phyloP scores from a whole-genome alignment of 1,284 basidiomycete species.

The Papiliotrema laurentii region DNA sequence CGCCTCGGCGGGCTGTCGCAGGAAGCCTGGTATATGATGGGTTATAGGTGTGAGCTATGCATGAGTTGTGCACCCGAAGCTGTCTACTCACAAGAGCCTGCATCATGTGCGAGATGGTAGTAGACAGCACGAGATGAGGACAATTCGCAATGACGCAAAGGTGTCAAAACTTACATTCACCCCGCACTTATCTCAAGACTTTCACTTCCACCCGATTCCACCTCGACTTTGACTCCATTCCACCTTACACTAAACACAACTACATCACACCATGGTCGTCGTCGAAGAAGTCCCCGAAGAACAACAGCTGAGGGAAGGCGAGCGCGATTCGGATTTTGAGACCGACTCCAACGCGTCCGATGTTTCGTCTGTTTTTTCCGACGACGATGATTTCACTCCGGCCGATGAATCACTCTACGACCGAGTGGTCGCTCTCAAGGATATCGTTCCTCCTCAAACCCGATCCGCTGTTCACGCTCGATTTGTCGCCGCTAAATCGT shows the following conservation, averaged over 20 bases:
- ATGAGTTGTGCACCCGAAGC: too few relatives aligned
- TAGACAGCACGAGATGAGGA: neutral
- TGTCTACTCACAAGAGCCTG: neutral
- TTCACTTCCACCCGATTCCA: neutral
- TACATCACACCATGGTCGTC: conserved; percentile 33
- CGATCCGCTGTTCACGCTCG: conserved; percentile 67
- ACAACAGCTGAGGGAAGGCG: conserved; percentile 20
- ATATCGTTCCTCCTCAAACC: conserved; percentile 89
- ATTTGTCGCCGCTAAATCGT: conserved; percentile 58
- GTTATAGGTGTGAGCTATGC: conserved; percentile 47
- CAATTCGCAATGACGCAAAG: neutral
- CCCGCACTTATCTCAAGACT: neutral
- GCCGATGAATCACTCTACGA: conserved; percentile 74
- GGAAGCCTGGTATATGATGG: conserved; percentile 66
- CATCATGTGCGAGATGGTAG: neutral
- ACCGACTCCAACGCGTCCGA: conserved; percentile 33
- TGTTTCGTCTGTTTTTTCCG: conserved; percentile 17
- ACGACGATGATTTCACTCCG: conserved; percentile 35
- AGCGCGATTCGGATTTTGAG: conserved; percentile 40
- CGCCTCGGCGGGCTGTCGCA: conserved; percentile 71
- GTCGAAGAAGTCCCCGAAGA: conserved; percentile 47
- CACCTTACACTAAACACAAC: neutral
- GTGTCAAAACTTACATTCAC: neutral
- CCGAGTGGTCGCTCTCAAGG: conserved; percentile 82
- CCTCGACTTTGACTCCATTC: neutral